Conservation (phyloP, 371 early-diverging fungal genomes). For the Mucor ambiguus region DNA sequence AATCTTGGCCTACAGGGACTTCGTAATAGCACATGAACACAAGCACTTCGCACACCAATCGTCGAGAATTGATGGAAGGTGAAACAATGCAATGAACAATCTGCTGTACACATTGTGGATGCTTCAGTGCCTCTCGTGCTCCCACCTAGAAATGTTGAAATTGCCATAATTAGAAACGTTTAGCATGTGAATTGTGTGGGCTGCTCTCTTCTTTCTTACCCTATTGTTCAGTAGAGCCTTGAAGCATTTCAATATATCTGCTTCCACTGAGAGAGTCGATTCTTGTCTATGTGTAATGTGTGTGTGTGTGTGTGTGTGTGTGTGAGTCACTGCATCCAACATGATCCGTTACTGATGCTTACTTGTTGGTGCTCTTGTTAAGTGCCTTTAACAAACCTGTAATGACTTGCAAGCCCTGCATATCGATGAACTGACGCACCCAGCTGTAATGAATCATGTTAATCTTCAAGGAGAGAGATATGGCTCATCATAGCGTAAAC, state of each 20-base stretch:
- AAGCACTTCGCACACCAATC: constrained; percentile 79
- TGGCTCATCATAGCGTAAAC: constrained; percentile 11
- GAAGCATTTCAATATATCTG: constrained; percentile 79
- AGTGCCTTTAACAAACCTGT: constrained; percentile 61
- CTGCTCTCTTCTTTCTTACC: constrained; percentile 26
- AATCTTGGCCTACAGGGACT: constrained; percentile 72
- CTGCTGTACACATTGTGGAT: constrained; percentile 70
- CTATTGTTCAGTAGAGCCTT: constrained; percentile 77
- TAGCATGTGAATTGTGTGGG: background rate
- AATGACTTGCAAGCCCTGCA: constrained; percentile 67
- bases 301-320: background rate
- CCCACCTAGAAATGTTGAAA: constrained; percentile 57
- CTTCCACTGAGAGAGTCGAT: constrained; percentile 68
- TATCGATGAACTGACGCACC: constrained; percentile 73
- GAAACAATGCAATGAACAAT: constrained; percentile 79
- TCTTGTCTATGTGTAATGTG: constrained; percentile 51
- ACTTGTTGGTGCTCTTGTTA: constrained; percentile 51
- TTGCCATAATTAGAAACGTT: constrained; percentile 1
- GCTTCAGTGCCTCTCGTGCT: constrained; percentile 73
- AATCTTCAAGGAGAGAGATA: constrained; percentile 13
- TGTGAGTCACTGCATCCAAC: background rate
- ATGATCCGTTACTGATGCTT: constrained; percentile 4
- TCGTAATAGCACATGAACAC: constrained; percentile 83
- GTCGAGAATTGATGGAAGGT: constrained; percentile 71
- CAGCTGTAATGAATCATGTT: constrained; percentile 29